Evolutionary conservation across 345 rosid genomes (phyloP), one percentile per base, ranked within the genome.

Genomic region (Schrenkiella parvula): DNA sequence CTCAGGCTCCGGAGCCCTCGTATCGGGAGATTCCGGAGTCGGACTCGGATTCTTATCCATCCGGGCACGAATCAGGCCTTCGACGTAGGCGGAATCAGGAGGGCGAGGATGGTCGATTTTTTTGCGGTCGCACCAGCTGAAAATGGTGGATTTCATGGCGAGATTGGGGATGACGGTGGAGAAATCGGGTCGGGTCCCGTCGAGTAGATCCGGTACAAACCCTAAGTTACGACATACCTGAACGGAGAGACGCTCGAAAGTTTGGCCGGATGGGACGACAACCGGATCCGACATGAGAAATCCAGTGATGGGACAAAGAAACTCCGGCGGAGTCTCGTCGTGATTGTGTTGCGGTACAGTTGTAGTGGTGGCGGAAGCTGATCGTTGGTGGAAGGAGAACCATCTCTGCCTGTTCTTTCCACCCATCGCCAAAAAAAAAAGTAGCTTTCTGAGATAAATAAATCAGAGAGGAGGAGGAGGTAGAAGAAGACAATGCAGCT

Each of bases 211-310:
- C 12, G 96, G 96, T 10, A 59, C 38, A 35, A 74, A 86, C 5
- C 82, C 79, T 11, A 89, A 74, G 46, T 85, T 77, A 18, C 77
- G 80, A 64, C 98, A 89, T 37, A 87, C 90, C 14, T 89, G 85
- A 55, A 93, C 89, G 37, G 86, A 83, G 66, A 80, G 71, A 21
- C 93, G 85, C 48, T 93, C 98, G 57, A 87, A 93, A 22, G 96
- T 85, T 57, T 93, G 98, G 29, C 98, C 98, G 3, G 98, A 83
- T 32, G 93, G 75, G 23, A 93, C 88, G 57, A 93, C 88, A 5
- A 90, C 96, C 0, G 98, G 98, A 74, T 93, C 96, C 37, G 80
- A 76, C 97, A 93, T 93, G 32, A 93, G 71, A 10, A 79, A 80
- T 1, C 85, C 89, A 8, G 91, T 80, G 61, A 93, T 63, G 1